These are phyloP conservation scores for Ganoderma sp. DNA, from an alignment of 1,284 basidiomycete species.

Conservation along the genomic window DNA sequence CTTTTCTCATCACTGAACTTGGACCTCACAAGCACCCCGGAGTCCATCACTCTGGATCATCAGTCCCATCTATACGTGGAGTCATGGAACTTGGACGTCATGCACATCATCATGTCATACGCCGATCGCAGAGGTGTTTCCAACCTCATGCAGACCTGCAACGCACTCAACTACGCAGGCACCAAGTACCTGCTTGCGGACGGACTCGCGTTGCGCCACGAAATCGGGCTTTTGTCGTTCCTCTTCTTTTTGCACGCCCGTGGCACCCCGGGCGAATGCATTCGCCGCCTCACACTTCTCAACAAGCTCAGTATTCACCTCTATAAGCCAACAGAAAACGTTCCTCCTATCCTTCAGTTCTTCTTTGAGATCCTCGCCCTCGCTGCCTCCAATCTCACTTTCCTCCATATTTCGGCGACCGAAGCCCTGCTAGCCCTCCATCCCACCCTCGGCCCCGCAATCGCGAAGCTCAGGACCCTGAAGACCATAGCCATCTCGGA, in stretches of 20 bases:
- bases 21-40: background rate
- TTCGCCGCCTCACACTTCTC: background rate
- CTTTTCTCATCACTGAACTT: background rate
- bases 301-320: background rate
- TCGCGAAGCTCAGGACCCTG: background rate
- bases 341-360: background rate
- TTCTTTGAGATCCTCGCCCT: background rate
- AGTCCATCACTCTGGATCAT: background rate
- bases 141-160: background rate
- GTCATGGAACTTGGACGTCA: background rate
- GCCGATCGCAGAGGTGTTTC: background rate
- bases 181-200: background rate
- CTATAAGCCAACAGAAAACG: background rate
- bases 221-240: background rate
- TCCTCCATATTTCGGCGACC: background rate
- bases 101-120: constrained; percentile 1
- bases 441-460: background rate
- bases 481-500: background rate
- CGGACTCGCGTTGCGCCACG: background rate
- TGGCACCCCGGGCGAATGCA: background rate
- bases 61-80: background rate
- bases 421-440: background rate
- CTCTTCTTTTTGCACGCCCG: background rate
- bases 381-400: background rate
- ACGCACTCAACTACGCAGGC: background rate